Base-by-base conservation (phyloP, 2,329 filamentous ascomycete species). In the Aureobasidium leucospermi region DNA sequence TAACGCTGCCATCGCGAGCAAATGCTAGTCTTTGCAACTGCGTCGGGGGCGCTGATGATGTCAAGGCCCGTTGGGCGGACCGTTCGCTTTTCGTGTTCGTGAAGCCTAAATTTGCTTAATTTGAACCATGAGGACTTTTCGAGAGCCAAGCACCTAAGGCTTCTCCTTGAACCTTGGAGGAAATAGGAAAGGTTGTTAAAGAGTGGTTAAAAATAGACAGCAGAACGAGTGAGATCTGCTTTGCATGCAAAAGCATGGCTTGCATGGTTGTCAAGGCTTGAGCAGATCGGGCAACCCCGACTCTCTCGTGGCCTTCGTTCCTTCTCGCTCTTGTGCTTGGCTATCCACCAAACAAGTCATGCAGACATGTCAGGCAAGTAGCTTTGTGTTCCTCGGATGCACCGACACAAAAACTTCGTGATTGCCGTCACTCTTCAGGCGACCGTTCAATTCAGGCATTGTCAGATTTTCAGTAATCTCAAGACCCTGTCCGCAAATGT, bases 61-160 rank as follows among this genome's bases (percentile, higher is more conserved):
- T 52, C 48, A 52, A 52, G 48, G 48, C 48, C 51, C 51, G 51
- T 43, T 55, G 51, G 36, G 51, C 51, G 51, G 51, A 55, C 51
- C 51, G 51, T 43, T 28, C 51, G 13, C 41, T 42, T 19, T 23
- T 57, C 52, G 52, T 57, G 42, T 57, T 46, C 41, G 52, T 38
- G 8, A 55, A 57, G 52, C 16, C 32, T 57, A 57, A 57, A n/a
- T 46, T 57, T 57, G 41, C 41, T 57, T 46, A 38, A 42, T 55
- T 43, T 43, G 51, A 55, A 42, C 39, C n/a, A 11, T 11, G 6
- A 32, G 5, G 4, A n/a, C 11, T 34, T 31, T 32, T 9, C 31
- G 51, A 52, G 4, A 9, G 28, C 15, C 38, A 42, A 42, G 38
- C 23, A 29, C 38, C 51, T 29, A 15, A 0, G 32, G n/a, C 10